Conservation (phyloP, 1,284 basidiomycete genomes). For the Rhodotorula sp. region DNA sequence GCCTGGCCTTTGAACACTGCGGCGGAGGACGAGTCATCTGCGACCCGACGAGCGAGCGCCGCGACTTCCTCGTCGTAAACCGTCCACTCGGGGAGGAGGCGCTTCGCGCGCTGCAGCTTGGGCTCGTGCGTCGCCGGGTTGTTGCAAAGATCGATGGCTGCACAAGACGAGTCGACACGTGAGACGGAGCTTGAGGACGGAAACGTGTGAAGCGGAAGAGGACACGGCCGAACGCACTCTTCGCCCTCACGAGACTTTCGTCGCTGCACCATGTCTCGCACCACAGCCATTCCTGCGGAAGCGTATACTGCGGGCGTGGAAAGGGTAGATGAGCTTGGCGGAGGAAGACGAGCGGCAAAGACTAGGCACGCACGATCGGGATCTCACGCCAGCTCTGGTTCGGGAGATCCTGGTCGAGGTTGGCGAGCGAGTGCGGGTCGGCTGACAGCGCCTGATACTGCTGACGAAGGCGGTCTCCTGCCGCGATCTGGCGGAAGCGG, state of each 20-base stretch:
- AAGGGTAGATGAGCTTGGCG: neutral
- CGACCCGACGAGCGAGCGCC: constrained; percentile 47
- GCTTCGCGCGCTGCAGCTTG: constrained; percentile 79
- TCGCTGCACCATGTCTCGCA: constrained; percentile 61
- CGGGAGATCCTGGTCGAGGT: constrained; percentile 94
- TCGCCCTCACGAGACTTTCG: constrained; percentile 73
- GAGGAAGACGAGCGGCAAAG: neutral
- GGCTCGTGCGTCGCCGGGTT: constrained; percentile 63
- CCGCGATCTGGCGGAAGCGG: constrained; percentile 73
- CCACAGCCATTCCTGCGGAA: constrained; percentile 92
- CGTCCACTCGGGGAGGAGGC: constrained; percentile 97
- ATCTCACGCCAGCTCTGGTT: constrained; percentile 61
- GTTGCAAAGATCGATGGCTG: constrained; percentile 34
- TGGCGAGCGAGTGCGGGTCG: constrained; percentile 89
- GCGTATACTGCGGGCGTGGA: constrained; percentile 63
- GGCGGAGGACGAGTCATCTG: neutral
- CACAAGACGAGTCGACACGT: neutral
- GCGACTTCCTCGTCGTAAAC: constrained; percentile 68
- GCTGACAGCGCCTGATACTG: constrained; percentile 91
- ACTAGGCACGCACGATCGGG: constrained; percentile 63
- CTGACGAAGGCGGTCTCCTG: constrained; percentile 81
- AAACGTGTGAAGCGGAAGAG: rapidly evolving
- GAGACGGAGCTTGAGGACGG: no score
- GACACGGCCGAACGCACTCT: constrained; percentile 54
- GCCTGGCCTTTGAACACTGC: constrained; percentile 10